These are phyloP conservation scores for Trichomonascaceae sp. DNA, from an alignment of 1,139 yeast species.

Conservation along the genomic window DNA sequence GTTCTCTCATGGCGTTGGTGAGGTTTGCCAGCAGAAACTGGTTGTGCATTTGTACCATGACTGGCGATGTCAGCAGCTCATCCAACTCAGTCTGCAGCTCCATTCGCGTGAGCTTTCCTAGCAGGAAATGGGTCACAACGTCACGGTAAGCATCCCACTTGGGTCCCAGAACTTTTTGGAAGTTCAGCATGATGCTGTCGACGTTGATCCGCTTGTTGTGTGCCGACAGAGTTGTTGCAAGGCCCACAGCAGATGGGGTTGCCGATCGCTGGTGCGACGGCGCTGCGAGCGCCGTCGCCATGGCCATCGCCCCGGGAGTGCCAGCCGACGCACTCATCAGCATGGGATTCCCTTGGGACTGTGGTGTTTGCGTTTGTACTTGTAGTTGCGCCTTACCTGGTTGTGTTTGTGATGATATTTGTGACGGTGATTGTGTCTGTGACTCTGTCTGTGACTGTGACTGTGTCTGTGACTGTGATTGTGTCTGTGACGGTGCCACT, in stretches of 20 bases:
- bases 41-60: slow-evolving; percentile 39
- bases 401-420: neutral
- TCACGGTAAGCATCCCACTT: slow-evolving; percentile 84
- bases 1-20: slow-evolving; percentile 71
- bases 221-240: slow-evolving; percentile 8
- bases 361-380: no score
- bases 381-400: no score
- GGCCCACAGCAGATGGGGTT: slow-evolving; percentile 2
- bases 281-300: no score
- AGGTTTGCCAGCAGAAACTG: slow-evolving; percentile 66
- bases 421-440: slow-evolving; percentile 1
- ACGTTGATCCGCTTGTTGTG: slow-evolving; percentile 43
- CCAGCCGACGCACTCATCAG: neutral
- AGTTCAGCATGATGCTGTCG: slow-evolving; percentile 57
- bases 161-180: slow-evolving; percentile 56
- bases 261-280: no score
- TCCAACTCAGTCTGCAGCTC: slow-evolving; percentile 52
- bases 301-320: slow-evolving; percentile 1
- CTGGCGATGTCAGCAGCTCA: slow-evolving; percentile 35
- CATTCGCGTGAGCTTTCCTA: slow-evolving; percentile 47
- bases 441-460: slow-evolving; percentile 2
- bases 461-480: neutral
- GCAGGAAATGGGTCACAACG: slow-evolving; percentile 57
- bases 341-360: no score
- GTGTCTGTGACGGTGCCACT: slow-evolving; percentile 3